Evolutionary conservation across 768 basidiomycete genomes (phyloP), one percentile per base, ranked within the genome.

Genomic region (Tylopilus felleus): DNA sequence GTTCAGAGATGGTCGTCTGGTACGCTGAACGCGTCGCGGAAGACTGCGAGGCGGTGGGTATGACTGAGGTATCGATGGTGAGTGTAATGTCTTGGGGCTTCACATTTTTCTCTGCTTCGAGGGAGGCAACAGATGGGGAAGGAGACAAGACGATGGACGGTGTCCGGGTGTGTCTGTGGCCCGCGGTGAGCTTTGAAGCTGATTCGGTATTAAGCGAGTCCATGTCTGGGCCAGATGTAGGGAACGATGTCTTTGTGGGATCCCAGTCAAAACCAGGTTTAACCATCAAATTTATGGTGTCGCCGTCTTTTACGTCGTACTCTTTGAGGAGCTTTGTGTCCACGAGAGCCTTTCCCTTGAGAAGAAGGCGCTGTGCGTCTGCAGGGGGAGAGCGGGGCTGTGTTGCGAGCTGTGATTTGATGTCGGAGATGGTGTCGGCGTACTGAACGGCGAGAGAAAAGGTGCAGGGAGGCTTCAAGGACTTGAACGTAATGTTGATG

Each of bases 271-370:
- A 77, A 23, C 86, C 83, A 3, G 92, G 80, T 65, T 95, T 96
- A 68, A 94, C 73, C 77, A 94, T 86, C 42, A 99, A 76, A 69
- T 88, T 96, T 62, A 98, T 75, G 12, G 84, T 87, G 60, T 90
- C 86, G 12, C 87, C 89, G 65, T 86, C 82, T 63, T 85, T 82
- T 64, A 95, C 78, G 65, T 75, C 81, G 75, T 98, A 99, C 69
- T 98, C 97, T 65, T 88, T 88, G 38, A 98, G 74, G 10, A 99
- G 81, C 67, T 95, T 96, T 23, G 74, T 74, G 75, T 98, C 96
- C 16, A 84, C 85, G 58, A 98, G 81, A 0, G 88, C 93, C 70
- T 99, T 99, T 52, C 97, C 97, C 73, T 95, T 98, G 49, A 97
- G 77, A 12, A 99, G 76, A 16, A 98, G 81, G 4, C 97, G 78